Conservation (phyloP, 441 rosid species). For the Viola pubescens region DNA sequence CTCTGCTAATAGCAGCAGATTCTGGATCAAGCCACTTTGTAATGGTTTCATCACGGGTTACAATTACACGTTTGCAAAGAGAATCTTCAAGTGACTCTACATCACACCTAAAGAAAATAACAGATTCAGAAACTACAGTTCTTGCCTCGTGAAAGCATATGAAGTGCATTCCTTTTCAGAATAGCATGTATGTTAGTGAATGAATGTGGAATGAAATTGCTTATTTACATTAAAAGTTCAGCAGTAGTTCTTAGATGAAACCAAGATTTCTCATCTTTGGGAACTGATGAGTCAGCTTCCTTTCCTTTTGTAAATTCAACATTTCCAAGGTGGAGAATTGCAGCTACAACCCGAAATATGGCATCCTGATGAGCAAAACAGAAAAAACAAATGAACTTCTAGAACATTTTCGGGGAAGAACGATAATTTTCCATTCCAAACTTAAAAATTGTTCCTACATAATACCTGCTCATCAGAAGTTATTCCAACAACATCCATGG, state of each 20-base stretch:
- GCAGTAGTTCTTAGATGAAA: constrained; percentile 85
- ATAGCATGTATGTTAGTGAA: constrained; percentile 8
- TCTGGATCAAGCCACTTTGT: constrained; percentile 93
- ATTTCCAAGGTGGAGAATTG: constrained; percentile 93
- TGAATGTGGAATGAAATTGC: constrained; percentile 12
- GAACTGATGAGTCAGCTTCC: constrained; percentile 81
- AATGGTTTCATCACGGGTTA: constrained; percentile 95
- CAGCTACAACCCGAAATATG: constrained; percentile 86
- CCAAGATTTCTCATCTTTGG: constrained; percentile 83
- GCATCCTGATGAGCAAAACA: constrained; percentile 50
- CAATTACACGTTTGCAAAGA: constrained; percentile 91
- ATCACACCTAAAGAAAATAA: constrained; percentile 60
- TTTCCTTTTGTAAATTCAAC: constrained; percentile 81
- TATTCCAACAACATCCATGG: constrained; percentile 95
- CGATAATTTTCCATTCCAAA: not conserved
- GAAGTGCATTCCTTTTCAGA: constrained; percentile 8
- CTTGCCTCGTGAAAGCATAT: constrained; percentile 4
- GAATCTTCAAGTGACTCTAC: constrained; percentile 80
- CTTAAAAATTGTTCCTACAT: constrained; percentile 11
- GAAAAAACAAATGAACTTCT: constrained; percentile 12
- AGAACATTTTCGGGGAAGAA: constrained; percentile 10
- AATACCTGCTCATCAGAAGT: constrained; percentile 79
- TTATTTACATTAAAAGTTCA: constrained; percentile 70
- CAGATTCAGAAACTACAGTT: constrained; percentile 19
- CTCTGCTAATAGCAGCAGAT: constrained; percentile 82